Conservation (phyloP, 202 grass and related monocot species). For the Panicum virgatum region DNA sequence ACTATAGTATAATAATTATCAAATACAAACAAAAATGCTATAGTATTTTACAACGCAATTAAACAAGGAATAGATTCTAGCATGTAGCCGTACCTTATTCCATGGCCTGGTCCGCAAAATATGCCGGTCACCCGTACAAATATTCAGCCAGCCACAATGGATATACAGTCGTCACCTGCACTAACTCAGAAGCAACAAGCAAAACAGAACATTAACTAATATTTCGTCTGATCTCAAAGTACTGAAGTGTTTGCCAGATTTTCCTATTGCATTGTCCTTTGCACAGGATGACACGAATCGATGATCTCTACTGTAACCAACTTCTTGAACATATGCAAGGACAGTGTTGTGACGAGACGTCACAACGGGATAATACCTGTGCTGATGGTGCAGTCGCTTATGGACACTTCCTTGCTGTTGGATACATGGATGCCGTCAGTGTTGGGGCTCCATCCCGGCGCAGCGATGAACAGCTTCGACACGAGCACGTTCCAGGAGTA, state of each 20-base stretch:
- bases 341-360: background rate
- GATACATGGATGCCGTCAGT: conserved; percentile 84
- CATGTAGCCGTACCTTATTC: conserved; percentile 41
- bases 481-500: conserved; percentile 46
- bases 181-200: background rate
- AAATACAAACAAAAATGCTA: no score
- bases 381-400: conserved; percentile 56
- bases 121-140: conserved; percentile 51
- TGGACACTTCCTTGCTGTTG: conserved; percentile 48
- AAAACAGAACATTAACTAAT: background rate
- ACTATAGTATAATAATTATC: no score
- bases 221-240: background rate
- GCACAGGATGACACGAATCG: background rate
- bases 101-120: conserved; percentile 77
- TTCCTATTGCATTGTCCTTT: background rate
- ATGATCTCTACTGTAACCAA: background rate
- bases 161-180: conserved; percentile 86
- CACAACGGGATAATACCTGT: conserved; percentile 40
- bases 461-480: conserved; percentile 61
- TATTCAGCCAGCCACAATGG: conserved; percentile 66
- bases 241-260: background rate
- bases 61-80: no score
- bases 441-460: conserved; percentile 69
- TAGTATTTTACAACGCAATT: no score
- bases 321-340: background rate